Evolutionary conservation across 2,329 filamentous ascomycete species (phyloP).

Genomic region (Ceratocystis ficicola): DNA sequence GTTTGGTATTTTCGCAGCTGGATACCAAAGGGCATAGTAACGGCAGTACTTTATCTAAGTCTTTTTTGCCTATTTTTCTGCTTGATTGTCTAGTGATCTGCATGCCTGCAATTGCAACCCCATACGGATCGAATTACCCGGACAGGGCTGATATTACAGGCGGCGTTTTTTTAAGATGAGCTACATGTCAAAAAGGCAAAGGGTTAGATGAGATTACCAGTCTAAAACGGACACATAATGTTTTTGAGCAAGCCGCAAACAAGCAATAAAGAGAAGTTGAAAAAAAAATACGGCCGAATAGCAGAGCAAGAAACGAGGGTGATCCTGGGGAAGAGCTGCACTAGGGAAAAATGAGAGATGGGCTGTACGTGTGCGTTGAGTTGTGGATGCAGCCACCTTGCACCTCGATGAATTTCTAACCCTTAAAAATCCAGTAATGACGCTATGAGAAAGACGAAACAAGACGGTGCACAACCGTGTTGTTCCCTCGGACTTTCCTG

Average conservation of each 20-base stretch:
- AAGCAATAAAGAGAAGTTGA: neutral
- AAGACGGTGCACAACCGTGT: no score
- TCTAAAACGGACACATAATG: neutral
- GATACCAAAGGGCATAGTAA: neutral
- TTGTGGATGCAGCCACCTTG: no score
- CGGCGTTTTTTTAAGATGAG: constrained; percentile 11
- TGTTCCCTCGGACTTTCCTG: no score
- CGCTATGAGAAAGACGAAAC: no score
- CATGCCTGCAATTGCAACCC: neutral
- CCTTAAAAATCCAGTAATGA: no score
- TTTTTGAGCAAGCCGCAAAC: neutral
- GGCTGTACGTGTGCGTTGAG: no score
- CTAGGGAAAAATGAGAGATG: no score
- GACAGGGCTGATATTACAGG: constrained; percentile 10
- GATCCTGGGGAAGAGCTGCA: no score
- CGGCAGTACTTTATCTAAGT: neutral
- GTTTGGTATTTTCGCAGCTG: neutral
- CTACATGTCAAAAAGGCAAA: constrained; percentile 11
- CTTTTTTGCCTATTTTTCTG: neutral
- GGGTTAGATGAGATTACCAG: constrained; percentile 6
- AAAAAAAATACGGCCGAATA: no score
- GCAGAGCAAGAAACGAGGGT: neutral
- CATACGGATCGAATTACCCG: constrained; percentile 1
- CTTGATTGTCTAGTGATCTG: neutral
- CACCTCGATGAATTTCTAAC: no score